These are phyloP conservation scores for Coprinopsis cinerea DNA, from an alignment of 768 basidiomycete species.

Conservation along the genomic window DNA sequence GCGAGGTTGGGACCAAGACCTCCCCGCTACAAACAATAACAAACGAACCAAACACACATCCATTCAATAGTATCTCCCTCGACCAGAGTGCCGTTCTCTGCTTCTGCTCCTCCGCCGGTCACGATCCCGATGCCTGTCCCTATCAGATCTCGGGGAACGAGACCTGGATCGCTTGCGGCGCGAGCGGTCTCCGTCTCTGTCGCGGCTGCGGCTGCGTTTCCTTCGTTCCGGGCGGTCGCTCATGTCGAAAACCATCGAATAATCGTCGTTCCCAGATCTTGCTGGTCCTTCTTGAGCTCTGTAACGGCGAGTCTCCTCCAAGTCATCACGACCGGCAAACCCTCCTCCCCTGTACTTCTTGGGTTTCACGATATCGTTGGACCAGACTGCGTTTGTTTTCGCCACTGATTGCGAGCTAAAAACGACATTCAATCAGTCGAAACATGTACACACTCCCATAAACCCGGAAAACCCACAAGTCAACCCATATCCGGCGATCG, in stretches of 20 bases:
- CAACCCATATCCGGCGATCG: conserved; percentile 97
- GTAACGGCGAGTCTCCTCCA: conserved; percentile 69
- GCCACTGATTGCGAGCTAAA: conserved; percentile 89
- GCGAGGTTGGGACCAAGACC: conserved; percentile 3
- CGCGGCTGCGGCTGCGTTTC: conserved; percentile 49
- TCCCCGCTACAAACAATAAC: not conserved
- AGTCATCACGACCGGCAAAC: conserved; percentile 70
- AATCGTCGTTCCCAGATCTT: conserved; percentile 33
- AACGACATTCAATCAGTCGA: conserved; percentile 11
- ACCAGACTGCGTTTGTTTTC: conserved; percentile 75
- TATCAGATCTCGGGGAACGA: conserved; percentile 28
- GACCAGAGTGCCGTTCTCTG: conserved; percentile 22
- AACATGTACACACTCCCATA: no score
- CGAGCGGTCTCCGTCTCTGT: conserved; percentile 22
- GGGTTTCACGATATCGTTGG: conserved; percentile 63
- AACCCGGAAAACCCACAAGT: conserved; percentile 89
- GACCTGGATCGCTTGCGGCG: conserved; percentile 22
- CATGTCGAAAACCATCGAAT: conserved; percentile 87
- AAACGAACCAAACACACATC: not conserved
- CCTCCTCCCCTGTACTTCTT: conserved; percentile 29
- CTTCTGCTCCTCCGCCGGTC: conserved; percentile 23
- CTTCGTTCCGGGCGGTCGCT: conserved; percentile 37
- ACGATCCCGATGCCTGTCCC: conserved; percentile 23
- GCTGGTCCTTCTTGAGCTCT: conserved; percentile 35
- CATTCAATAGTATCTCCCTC: conserved; percentile 14